Evolutionary conservation across 2,329 filamentous ascomycete genomes (phyloP).

Genomic region (Penicillium griseofulvum): DNA sequence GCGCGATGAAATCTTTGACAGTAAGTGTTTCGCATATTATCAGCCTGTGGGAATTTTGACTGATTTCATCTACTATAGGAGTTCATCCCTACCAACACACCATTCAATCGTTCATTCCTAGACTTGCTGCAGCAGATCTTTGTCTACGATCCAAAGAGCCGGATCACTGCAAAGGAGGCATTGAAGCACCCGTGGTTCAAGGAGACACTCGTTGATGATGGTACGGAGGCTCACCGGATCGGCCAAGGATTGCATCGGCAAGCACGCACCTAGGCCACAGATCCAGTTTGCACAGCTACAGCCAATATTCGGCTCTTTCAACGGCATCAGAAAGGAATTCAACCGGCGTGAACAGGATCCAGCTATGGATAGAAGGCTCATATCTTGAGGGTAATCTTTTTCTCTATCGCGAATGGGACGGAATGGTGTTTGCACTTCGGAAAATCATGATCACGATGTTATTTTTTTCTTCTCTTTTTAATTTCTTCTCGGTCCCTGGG

Average conservation of each 20-base stretch:
- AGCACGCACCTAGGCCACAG: constrained; percentile 16
- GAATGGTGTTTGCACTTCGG: constrained; percentile 21
- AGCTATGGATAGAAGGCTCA: constrained; percentile 24
- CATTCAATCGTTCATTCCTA: constrained; percentile 63
- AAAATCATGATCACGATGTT: constrained; percentile 27
- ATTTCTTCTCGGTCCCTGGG: neutral
- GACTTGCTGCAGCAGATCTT: constrained; percentile 63
- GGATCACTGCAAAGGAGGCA: constrained; percentile 64
- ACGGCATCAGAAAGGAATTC: constrained; percentile 3
- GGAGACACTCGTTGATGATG: constrained; percentile 63
- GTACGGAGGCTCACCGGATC: constrained; percentile 63
- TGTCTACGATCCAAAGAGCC: constrained; percentile 63
- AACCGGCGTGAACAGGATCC: constrained; percentile 20
- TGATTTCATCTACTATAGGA: constrained; percentile 47
- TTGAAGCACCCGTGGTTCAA: constrained; percentile 67
- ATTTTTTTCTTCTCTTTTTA: constrained; percentile 11
- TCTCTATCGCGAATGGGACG: constrained; percentile 19
- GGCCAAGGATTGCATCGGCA: constrained; percentile 43
- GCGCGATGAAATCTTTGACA: constrained; percentile 63
- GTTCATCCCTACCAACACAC: constrained; percentile 58
- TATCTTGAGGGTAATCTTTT: constrained; percentile 20
- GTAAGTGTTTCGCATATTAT: constrained; percentile 40
- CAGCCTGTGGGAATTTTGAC: neutral
- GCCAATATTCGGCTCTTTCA: constrained; percentile 5
- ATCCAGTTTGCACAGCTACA: neutral